phyloP scores from a whole-genome alignment of 306 rosid species.

The Lablab purpureus region DNA sequence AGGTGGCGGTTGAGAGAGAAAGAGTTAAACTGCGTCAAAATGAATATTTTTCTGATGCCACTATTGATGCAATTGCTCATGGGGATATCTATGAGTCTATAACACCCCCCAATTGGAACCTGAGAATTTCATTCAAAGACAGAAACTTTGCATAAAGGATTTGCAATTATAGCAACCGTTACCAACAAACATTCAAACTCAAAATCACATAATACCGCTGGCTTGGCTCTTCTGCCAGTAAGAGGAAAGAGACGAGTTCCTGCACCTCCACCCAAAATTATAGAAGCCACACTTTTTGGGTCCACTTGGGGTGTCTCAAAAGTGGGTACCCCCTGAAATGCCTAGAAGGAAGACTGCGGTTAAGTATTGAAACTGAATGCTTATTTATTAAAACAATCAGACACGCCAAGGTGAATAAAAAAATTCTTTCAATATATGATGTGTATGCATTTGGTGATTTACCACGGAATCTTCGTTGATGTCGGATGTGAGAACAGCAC shows the following conservation, averaged over 20 bases:
- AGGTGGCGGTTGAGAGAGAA: constrained; percentile 94
- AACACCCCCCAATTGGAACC: constrained; percentile 97
- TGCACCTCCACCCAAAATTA: constrained; percentile 94
- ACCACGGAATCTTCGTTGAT: constrained; percentile 59
- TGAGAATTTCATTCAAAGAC: constrained; percentile 40
- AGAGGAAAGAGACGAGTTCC: constrained; percentile 96
- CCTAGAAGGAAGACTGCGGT: constrained; percentile 47
- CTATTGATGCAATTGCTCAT: constrained; percentile 98
- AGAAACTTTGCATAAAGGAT: background rate
- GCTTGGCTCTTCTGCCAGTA: constrained; percentile 88
- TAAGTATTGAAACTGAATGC: constrained; percentile 9
- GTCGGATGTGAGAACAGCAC: constrained; percentile 67
- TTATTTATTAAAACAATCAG: background rate
- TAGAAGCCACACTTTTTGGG: constrained; percentile 84
- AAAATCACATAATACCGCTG: constrained; percentile 64
- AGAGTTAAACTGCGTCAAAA: constrained; percentile 83
- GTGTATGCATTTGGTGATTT: constrained; percentile 27
- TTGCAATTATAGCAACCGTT: background rate
- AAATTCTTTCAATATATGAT: background rate
- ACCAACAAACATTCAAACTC: constrained; percentile 3
- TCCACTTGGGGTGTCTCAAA: constrained; percentile 67
- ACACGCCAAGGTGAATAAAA: background rate
- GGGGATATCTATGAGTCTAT: constrained; percentile 89
- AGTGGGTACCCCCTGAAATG: constrained; percentile 51
- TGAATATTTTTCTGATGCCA: constrained; percentile 85